Base-by-base conservation (phyloP, 2,329 filamentous ascomycete genomes). In the Colletotrichum brevisporum region DNA sequence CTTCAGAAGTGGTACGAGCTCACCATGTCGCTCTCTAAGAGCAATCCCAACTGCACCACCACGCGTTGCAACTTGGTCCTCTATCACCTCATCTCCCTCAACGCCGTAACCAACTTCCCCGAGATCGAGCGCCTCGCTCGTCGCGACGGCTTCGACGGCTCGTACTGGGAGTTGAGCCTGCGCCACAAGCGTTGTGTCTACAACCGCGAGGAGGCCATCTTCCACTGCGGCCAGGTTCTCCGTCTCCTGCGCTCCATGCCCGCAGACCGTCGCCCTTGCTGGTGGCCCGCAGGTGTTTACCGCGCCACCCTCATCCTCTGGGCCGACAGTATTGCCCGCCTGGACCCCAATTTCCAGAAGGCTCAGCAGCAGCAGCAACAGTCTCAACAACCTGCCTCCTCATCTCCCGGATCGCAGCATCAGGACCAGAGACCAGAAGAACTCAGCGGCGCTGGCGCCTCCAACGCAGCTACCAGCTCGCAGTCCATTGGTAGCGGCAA, bases 281-380 rank as follows among this genome's bases (percentile, higher is more conserved):
- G 91, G 91, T 93, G 91, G 91, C 82, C 89, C n/a, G 87, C 85
- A 2, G 91, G 90, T 3, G 81, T 93, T 48, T 93, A 93, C 76
- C 88, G 91, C n/a, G 90, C 86, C 2, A 85, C 85, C 4, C 80
- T 92, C 64, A 85, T 90, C 48, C 80, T 91, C 2, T 92, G 89
- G 90, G 83, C 86, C 2, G 88, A 91, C 72, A 88, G 88, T 72
- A 78, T 91, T 81, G 6, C 83, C 84, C 70, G 63, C 5, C 62
- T 70, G 36, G 71, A 72, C 10, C 67, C 76, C 21, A 75, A 73
- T 71, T 80, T 82, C 71, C 78, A 80, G 68, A 75, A 75, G 63
- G 43, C 63, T 13, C 60, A 72, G 53, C 63, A 65, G 39, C 39
- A 67, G 10, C 21, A 31, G 47, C 6, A 36, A 21, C 51, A 43